Evolutionary conservation across 805 yeast species (phyloP).

Genomic region (Candida rishiriensis): DNA sequence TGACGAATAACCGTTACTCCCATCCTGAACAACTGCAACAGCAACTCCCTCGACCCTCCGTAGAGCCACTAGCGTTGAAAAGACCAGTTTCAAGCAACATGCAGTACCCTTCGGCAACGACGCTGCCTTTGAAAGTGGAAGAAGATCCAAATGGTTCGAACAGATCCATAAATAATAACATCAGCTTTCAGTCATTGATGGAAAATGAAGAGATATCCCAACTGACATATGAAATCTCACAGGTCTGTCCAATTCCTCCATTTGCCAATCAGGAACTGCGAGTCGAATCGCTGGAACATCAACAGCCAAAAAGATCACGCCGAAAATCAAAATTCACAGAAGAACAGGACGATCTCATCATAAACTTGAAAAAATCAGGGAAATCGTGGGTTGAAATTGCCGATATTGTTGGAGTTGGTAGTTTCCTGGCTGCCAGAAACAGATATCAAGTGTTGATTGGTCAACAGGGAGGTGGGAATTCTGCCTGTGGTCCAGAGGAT

Average conservation of each 20-base stretch:
- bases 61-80: too few species aligned
- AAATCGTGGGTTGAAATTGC: slow-evolving; percentile 74
- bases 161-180: too few species aligned
- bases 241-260: slow-evolving; percentile 25
- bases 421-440: slow-evolving; percentile 69
- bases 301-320: slow-evolving; percentile 42
- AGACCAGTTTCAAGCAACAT: too few species aligned
- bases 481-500: slow-evolving; percentile 59
- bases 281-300: slow-evolving; percentile 15
- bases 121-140: too few species aligned
- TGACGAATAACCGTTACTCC: too few species aligned
- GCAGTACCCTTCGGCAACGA: too few species aligned
- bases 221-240: slow-evolving; percentile 23
- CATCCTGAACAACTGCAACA: too few species aligned
- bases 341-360: slow-evolving; percentile 64
- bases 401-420: slow-evolving; percentile 55
- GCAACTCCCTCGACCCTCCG: too few species aligned
- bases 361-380: slow-evolving; percentile 57
- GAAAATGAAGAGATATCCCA: slow-evolving; percentile 16
- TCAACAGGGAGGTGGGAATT: slow-evolving; percentile 73
- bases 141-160: too few species aligned
- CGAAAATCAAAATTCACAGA: slow-evolving; percentile 66
- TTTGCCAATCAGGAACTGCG: slow-evolving; percentile 21
- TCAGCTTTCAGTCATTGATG: neutral
- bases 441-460: slow-evolving; percentile 78